phyloP scores from a whole-genome alignment of 2,329 filamentous ascomycete species.

The Ascochyta koolunga region DNA sequence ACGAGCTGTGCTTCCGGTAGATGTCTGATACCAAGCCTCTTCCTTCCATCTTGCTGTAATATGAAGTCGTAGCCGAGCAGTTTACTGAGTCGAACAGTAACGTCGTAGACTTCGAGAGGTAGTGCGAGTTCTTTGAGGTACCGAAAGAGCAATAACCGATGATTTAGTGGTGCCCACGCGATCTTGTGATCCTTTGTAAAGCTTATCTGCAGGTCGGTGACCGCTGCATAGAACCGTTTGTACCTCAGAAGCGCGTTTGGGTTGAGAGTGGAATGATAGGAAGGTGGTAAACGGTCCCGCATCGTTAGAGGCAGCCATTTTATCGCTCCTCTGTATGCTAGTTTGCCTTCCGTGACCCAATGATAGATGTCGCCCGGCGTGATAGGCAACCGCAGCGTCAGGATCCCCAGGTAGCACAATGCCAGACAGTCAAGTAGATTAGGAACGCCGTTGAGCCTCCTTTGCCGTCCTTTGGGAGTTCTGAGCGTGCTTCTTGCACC shows the following conservation, averaged over 20 bases:
- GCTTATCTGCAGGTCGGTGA: conserved; percentile 66
- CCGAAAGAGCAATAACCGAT: conserved; percentile 69
- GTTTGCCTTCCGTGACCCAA: conserved; percentile 70
- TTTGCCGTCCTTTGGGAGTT: conserved; percentile 46
- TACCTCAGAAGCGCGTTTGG: conserved; percentile 54
- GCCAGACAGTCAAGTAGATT: conserved; percentile 75
- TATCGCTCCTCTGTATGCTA: conserved; percentile 73
- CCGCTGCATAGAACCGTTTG: conserved; percentile 67
- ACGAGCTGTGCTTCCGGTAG: conserved; percentile 75
- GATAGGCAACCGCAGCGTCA: conserved; percentile 78
- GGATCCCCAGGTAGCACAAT: conserved; percentile 78
- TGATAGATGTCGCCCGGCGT: conserved; percentile 72
- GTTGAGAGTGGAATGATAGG: conserved; percentile 66
- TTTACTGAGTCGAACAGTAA: conserved; percentile 63
- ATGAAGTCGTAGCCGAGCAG: conserved; percentile 61
- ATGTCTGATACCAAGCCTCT: conserved; percentile 38
- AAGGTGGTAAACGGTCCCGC: conserved; percentile 66
- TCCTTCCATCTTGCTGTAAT: conserved; percentile 55
- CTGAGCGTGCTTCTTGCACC: conserved; percentile 23
- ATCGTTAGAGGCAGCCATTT: conserved; percentile 67
- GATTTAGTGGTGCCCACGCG: conserved; percentile 74
- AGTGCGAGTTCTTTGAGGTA: conserved; percentile 75
- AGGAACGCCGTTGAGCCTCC: conserved; percentile 62
- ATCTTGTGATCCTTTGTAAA: conserved; percentile 74
- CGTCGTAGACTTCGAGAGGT: conserved; percentile 71